A percentile compares a stretch with the other conserved stretches of the same genome.
Conservation (phyloP, 106 monocot species). For the Cymbidium sinense region DNA sequence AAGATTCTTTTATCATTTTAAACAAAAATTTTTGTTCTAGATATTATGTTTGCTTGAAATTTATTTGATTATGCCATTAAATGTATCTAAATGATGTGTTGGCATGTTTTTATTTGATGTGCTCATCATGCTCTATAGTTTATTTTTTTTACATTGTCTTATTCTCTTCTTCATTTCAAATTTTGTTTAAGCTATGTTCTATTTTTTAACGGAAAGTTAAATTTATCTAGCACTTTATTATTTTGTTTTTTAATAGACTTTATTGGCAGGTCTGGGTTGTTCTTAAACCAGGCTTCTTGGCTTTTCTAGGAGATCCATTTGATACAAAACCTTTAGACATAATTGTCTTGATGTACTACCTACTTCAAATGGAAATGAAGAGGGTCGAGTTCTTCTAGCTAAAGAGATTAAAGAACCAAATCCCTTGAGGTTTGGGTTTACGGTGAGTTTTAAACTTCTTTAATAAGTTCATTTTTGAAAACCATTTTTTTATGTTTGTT, state of each 20-base stretch:
- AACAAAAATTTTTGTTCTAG: background rate
- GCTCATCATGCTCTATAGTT: background rate
- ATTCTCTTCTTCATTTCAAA: background rate
- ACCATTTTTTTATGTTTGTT: background rate
- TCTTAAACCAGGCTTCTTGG: conserved; percentile 97
- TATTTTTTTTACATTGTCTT: background rate
- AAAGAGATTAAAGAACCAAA: conserved; percentile 82
- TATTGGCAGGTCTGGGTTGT: conserved; percentile 89
- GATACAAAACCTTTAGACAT: conserved; percentile 86
- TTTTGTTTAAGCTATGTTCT: background rate
- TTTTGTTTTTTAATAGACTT: background rate
- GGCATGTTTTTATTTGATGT: background rate
- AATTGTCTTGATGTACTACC: conserved; percentile 82
- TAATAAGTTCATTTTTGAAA: background rate
- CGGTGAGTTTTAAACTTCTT: conserved; percentile 32
- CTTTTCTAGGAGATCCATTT: conserved; percentile 93
- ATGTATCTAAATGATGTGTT: background rate
- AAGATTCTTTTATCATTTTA: background rate
- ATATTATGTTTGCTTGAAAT: background rate
- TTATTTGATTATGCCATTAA: background rate
- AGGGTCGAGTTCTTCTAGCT: conserved; percentile 59
- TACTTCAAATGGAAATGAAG: conserved; percentile 63
- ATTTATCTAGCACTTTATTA: background rate
- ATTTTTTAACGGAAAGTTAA: background rate
- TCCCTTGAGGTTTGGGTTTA: conserved; percentile 82